Base-by-base conservation (phyloP, 2,329 filamentous ascomycete genomes). In the Claviceps paspali region DNA sequence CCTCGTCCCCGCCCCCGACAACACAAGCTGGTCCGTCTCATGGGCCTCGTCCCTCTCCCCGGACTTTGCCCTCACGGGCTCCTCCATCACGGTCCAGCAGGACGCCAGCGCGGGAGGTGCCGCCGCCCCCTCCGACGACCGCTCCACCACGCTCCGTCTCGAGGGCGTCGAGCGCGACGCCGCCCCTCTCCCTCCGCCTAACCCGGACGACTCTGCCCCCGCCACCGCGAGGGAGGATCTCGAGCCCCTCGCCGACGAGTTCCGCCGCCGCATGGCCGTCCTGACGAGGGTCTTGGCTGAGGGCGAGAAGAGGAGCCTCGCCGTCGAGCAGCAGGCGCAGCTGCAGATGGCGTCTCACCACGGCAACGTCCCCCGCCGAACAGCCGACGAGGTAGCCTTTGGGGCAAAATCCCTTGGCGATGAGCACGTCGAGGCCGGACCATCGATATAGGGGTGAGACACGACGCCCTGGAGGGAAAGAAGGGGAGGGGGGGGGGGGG, bases 11-110 rank as follows among this genome's bases (percentile, higher is more conserved):
- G 51, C 62, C 38, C 39, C 52, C 14, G 56, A 59, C 11, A 56
- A 60, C 11, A 49, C 54, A 6, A 57, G 62, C 4, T 73, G 69
- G 55, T 56, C 59, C 19, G 72, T 96, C 1, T 63, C 71, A 0
- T 75, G 73, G 39, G 80, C 82, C 1, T 75, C 80, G 29, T 86
- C 79, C 43, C 61, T 95, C 10, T 81, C 75, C 7, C 62, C 77
- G 0, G 72, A 79, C 35, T 96, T 88, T 78, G 72, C 75, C 33
- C 63, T 74, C 31, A 65, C 65, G 1, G 58, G 57, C 31, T 58
- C 67, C 11, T 57, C 55, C 36, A 50, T 75, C 30, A 46, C 51
- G 11, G 57, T 58, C 15, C 64, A 58, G 34, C 61, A 59, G 36
- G 58, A 56, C 26, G 53, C n/a, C n/a, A n/a, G n/a, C n/a, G n/a